Evolutionary conservation across 768 basidiomycete genomes (phyloP).

Genomic region (Calocybe cyanea): DNA sequence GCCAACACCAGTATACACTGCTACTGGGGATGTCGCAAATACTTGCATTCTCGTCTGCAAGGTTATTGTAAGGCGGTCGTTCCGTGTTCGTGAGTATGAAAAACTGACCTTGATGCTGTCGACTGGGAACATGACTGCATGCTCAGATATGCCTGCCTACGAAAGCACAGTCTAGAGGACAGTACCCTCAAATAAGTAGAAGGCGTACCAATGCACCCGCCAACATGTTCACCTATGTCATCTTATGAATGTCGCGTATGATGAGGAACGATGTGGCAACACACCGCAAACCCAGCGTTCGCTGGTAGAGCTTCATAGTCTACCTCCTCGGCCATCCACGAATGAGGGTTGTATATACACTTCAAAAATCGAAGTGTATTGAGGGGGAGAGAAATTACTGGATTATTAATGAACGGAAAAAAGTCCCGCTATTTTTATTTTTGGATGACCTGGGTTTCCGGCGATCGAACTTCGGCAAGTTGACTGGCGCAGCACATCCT

Average conservation of each 20-base stretch:
- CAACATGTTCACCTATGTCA: constrained; percentile 84
- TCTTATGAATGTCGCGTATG: constrained; percentile 9
- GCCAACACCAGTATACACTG: constrained; percentile 85
- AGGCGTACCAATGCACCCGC: constrained; percentile 88
- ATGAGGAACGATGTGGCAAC: constrained; percentile 21
- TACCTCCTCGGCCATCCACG: constrained; percentile 37
- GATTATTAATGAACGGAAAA: too few species aligned
- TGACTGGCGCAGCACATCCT: too few species aligned
- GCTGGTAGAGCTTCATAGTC: constrained; percentile 55
- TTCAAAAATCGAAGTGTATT: background rate
- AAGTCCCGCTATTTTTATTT: too few species aligned
- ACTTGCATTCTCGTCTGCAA: constrained; percentile 98
- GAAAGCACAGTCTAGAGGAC: constrained; percentile 3
- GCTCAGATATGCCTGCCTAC: constrained; percentile 97
- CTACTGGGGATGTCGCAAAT: constrained; percentile 79
- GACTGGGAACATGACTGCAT: constrained; percentile 97
- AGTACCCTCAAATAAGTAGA: constrained; percentile 2
- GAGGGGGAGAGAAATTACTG: too few species aligned
- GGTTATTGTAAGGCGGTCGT: background rate
- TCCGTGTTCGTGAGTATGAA: background rate
- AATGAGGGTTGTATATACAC: constrained; percentile 5
- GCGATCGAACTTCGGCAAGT: too few species aligned
- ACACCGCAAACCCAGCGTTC: constrained; percentile 75
- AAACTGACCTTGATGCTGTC: constrained; percentile 93
- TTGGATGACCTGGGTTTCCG: too few species aligned